Base-by-base conservation (phyloP, 2,329 filamentous ascomycete genomes). In the Arthrobotrys megalospora region DNA sequence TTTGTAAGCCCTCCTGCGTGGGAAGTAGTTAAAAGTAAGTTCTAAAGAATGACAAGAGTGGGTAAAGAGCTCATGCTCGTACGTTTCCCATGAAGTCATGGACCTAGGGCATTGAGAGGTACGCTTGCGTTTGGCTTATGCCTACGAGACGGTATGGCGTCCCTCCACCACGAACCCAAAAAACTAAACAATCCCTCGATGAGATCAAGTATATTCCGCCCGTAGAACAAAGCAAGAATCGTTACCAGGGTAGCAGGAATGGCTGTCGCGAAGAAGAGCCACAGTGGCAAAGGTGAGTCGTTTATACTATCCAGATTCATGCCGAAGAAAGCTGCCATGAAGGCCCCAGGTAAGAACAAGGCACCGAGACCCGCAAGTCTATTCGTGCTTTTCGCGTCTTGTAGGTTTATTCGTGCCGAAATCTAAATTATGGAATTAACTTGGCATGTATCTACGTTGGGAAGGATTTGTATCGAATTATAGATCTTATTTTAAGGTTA, bases 221-320 rank as follows among this genome's bases (percentile, higher is more conserved):
- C 64, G 16, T 67, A 67, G 8, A 43, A 43, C 47, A 53, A 24
- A 28, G 24, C 48, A 8, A 67, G 21, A 10, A 53, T 10, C 24
- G 64, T 55, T n/a, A 55, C 11, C 1, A 52, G 11, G 1, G 64
- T 67, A 28, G 48, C 64, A 12, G 64, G 64, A 14, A 43, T 16
- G 10, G 64, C 64, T n/a, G 48, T 67, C n/a, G 64, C 64, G 16
- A 67, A 67, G 24, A 55, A 67, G 19, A 55, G 19, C 64, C 64
- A 67, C 24, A 67, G 19, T 6, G 64, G 64, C 41, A 67, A 28
- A 1, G 14, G 47, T 5, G 64, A 24, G 7, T 32, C 48, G 19
- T 67, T 38, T 4, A 67, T 67, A n/a, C 7, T 2, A 10, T 55
- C 41, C 16, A 67, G 16, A 21, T 67, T 67, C 64, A 67, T 67